Base-by-base conservation (phyloP, 2,329 filamentous ascomycete species). In the Bisporella sp. region DNA sequence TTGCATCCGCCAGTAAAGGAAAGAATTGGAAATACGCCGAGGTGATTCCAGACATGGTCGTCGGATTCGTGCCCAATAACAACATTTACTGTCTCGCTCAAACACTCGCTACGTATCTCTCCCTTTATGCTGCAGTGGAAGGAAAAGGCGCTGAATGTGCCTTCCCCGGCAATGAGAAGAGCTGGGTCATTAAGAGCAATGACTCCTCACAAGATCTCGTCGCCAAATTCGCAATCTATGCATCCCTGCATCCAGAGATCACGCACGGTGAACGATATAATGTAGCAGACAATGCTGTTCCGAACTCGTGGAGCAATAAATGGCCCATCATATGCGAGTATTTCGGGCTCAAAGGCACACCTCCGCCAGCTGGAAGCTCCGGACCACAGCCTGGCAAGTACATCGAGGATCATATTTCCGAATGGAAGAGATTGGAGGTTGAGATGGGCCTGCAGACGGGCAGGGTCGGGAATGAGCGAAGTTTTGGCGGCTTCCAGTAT, bases 311-410 rank as follows among this genome's bases (percentile, higher is more conserved):
- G 72, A 66, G 64, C 12, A 56, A 61, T 8, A 73, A 73, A 56
- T 75, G 72, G 72, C 70, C 71, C 3, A 57, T 71, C 5, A 68
- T 74, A 42, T 72, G 69, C 56, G 64, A 69, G 5, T 74, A 73
- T 55, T 74, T 74, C 61, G 69, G 70, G 3, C 59, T 75, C 39
- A 69, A 69, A 54, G 72, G 71, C 1, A 67, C 67, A 6, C 54
- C 57, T 3, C 64, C 66, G 5, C 62, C 62, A 6, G 37, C 51
- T 4, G 61, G 59, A 3, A 61, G 62, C 6, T 58, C 56, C 31
- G 65, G 62, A 1, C 66, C 64, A 6, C 62, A 68, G 45, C 66
- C 66, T 4, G 59, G 64, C 30, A 54, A 59, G 32, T 69, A 66
- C 51, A 65, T 70, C 42, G 59, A 60, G 46, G 61, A 65, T 12